phyloP scores from a whole-genome alignment of 2,329 filamentous ascomycete genomes.

The Fusarium sp. region DNA sequence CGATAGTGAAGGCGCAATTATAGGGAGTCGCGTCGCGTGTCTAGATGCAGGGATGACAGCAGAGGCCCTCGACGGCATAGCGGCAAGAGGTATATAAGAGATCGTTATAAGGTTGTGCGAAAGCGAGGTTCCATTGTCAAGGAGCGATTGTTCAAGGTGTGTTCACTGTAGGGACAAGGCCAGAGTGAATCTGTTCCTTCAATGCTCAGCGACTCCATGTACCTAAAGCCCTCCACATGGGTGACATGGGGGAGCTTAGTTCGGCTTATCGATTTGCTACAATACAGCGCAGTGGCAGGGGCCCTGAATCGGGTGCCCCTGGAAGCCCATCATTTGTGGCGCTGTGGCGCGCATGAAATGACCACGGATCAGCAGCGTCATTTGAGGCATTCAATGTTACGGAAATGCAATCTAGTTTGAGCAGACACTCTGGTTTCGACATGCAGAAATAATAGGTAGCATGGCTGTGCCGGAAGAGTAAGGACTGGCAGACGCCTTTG shows the following conservation, averaged over 20 bases:
- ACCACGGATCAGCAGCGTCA: neutral
- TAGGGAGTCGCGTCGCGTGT: slow-evolving; percentile 45
- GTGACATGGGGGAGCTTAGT: slow-evolving; percentile 9
- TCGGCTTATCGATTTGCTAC: slow-evolving; percentile 43
- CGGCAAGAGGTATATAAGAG: slow-evolving; percentile 28
- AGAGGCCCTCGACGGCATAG: slow-evolving; percentile 36
- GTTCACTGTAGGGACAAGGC: slow-evolving; percentile 33
- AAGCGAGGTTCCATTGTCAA: slow-evolving; percentile 32
- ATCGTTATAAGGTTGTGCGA: slow-evolving; percentile 20
- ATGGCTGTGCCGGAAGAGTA: neutral
- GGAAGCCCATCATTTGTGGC: slow-evolving; percentile 12
- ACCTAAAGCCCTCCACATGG: slow-evolving; percentile 1
- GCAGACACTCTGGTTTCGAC: neutral
- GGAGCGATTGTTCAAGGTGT: slow-evolving; percentile 7
- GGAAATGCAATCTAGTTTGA: slow-evolving; percentile 5
- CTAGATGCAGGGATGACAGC: slow-evolving; percentile 27
- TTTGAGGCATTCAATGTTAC: slow-evolving; percentile 21
- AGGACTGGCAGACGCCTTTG: neutral
- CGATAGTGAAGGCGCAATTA: slow-evolving; percentile 24
- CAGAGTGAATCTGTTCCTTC: slow-evolving; percentile 32
- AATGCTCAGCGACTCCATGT: slow-evolving; percentile 24
- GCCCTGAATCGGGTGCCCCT: slow-evolving; percentile 8
- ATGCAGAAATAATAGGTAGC: neutral
- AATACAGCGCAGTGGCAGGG: slow-evolving; percentile 8
- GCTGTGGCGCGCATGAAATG: slow-evolving; percentile 19